These are phyloP conservation scores for Rhinocladiella mackenziei DNA, from an alignment of 2,329 filamentous ascomycete genomes.

Conservation along the genomic window DNA sequence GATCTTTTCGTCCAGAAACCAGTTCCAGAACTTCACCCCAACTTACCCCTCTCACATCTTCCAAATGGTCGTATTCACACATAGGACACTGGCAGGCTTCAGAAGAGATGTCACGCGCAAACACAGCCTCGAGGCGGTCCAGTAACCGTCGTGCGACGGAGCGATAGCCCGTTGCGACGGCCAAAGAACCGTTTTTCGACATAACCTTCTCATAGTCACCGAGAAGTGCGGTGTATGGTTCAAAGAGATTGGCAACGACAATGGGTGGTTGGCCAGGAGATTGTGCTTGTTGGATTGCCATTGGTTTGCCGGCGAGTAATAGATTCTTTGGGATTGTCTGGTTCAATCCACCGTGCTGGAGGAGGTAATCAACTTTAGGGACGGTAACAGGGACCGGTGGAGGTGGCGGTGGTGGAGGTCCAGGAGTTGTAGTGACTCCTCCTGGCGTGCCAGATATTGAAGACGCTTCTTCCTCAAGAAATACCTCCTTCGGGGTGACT, in stretches of 20 bases:
- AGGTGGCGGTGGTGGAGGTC: slow-evolving; percentile 70
- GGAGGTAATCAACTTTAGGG: slow-evolving; percentile 84
- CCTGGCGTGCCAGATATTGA: slow-evolving; percentile 29
- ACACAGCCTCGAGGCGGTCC: slow-evolving; percentile 88
- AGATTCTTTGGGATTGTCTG: slow-evolving; percentile 70
- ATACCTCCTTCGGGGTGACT: slow-evolving; percentile 37
- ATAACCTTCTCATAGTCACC: slow-evolving; percentile 83
- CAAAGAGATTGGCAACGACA: slow-evolving; percentile 71
- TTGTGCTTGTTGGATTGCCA: slow-evolving; percentile 42
- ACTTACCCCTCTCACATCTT: slow-evolving; percentile 66
- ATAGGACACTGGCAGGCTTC: slow-evolving; percentile 84
- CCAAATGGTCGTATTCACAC: slow-evolving; percentile 63
- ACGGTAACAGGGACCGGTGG: slow-evolving; percentile 63
- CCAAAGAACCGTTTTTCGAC: slow-evolving; percentile 77
- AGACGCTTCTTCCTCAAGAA: slow-evolving; percentile 33
- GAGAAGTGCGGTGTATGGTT: slow-evolving; percentile 75
- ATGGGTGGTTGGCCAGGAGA: slow-evolving; percentile 61
- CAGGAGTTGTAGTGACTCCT: slow-evolving; percentile 41
- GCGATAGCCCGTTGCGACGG: slow-evolving; percentile 90
- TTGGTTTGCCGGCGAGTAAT: slow-evolving; percentile 49
- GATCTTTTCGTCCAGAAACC: slow-evolving; percentile 79
- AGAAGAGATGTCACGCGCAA: slow-evolving; percentile 83
- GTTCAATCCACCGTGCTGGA: slow-evolving; percentile 79
- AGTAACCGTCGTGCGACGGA: slow-evolving; percentile 87
- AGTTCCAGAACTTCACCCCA: slow-evolving; percentile 96